These are phyloP conservation scores for Torrubiellomyces zombiae DNA, from an alignment of 2,329 filamentous ascomycete genomes.

Conservation along the genomic window DNA sequence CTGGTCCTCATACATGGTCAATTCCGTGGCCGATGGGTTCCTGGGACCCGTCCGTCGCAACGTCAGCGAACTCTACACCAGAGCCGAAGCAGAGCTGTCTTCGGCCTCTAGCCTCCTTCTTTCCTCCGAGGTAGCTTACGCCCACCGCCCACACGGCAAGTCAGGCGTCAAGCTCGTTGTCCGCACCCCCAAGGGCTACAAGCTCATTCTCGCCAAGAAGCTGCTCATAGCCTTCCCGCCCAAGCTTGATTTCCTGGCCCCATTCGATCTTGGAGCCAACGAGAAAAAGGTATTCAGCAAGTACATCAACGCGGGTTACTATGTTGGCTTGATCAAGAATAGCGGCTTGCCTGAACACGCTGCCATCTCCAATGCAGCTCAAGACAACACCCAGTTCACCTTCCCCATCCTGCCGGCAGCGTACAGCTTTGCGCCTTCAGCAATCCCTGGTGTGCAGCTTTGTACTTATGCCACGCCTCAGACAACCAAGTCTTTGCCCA, in stretches of 20 bases:
- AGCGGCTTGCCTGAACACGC: no score
- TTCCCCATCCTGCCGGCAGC: no score
- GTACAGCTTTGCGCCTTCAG: no score
- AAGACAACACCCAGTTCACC: no score
- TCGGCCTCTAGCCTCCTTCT: background rate
- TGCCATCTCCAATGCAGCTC: no score
- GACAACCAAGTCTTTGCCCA: no score
- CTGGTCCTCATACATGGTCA: slow-evolving; percentile 4
- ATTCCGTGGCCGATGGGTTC: slow-evolving; percentile 8
- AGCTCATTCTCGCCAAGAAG: slow-evolving; percentile 5
- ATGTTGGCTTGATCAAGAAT: slow-evolving; percentile 8
- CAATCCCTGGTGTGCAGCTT: no score
- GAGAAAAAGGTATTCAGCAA: slow-evolving; percentile 13
- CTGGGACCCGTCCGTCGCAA: slow-evolving; percentile 4
- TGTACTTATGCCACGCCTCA: no score
- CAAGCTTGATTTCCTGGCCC: slow-evolving; percentile 9
- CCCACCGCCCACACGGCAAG: slow-evolving; percentile 6
- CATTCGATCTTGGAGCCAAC: slow-evolving; percentile 11
- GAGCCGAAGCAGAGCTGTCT: background rate
- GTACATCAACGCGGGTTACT: slow-evolving; percentile 12
- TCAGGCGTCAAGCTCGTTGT: slow-evolving; percentile 8
- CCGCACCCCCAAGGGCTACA: background rate
- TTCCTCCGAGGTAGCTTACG: background rate
- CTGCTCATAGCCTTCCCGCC: slow-evolving; percentile 15
- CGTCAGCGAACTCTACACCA: background rate